These are phyloP conservation scores for Phylloporus sp. DNA, from an alignment of 768 basidiomycete genomes.

Conservation along the genomic window DNA sequence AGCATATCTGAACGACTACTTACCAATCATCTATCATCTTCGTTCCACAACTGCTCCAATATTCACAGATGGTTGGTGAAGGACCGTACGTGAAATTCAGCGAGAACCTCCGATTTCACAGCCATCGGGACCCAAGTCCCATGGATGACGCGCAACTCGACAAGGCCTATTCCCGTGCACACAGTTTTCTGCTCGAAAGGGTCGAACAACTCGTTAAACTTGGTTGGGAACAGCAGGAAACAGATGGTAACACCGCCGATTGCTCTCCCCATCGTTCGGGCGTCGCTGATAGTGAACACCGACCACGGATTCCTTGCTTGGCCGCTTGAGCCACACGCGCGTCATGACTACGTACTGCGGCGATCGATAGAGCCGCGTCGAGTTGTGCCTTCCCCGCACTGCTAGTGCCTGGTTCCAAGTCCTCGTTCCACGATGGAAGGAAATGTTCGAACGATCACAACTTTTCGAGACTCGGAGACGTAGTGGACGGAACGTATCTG, in stretches of 20 bases:
- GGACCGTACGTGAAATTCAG: constrained; percentile 5
- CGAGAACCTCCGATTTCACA: too few relatives aligned
- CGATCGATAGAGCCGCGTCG: neutral
- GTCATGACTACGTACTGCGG: neutral
- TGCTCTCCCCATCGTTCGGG: neutral
- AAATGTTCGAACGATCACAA: neutral
- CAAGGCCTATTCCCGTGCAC: neutral
- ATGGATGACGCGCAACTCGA: neutral
- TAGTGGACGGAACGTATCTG: neutral
- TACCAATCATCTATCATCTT: too few relatives aligned
- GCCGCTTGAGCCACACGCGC: neutral
- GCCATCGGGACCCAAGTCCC: neutral
- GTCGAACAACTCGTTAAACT: neutral
- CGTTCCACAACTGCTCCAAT: too few relatives aligned
- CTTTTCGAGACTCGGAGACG: neutral
- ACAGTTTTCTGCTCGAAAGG: neutral
- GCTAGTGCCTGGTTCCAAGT: constrained; percentile 3
- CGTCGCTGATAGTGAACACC: neutral
- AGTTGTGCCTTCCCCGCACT: constrained; percentile 1
- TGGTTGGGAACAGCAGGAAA: neutral
- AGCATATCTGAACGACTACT: too few relatives aligned
- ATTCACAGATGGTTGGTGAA: constrained; percentile 5
- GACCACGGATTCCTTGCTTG: neutral
- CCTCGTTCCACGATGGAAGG: neutral
- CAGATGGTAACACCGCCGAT: neutral